Evolutionary conservation across 768 basidiomycete species (phyloP), one percentile per base, ranked within the genome.

Genomic region (Gyrodon lividus): DNA sequence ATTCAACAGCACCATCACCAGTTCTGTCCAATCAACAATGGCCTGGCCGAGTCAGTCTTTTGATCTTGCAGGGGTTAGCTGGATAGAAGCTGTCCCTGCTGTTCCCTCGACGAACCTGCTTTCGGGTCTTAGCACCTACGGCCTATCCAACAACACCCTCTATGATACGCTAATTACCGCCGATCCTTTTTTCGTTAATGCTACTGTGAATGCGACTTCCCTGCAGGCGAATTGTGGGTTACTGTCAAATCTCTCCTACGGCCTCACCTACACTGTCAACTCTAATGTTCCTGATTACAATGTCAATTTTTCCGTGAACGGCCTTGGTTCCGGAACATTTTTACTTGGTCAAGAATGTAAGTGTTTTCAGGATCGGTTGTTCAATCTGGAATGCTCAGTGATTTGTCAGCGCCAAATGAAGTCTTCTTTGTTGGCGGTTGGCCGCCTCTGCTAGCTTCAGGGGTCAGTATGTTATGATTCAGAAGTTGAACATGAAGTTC

Each of bases 181-280:
- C 0, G 3, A 44, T 16, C 3, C 53, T 13, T 6, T 3, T 5
- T 44, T 48, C 2, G 39, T 12, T 5, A 22, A 23, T 46, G 53
- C 53, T 14, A 38, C 41, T 35, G 50, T 63, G 1, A 59, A 60
- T 54, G 42, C 60, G 5, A 54, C 59, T 3, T 47, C 56, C 1
- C 1, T 60, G 7, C 28, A 48, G 22, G n/a, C 43, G 6, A 34
- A 8, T 5, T 60, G 59, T 40, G 42, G 56, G 0, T 49, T 60
- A 9, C 16, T 61, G 5, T 31, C 59, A 37, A 54, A 51, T 26
- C 39, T 48, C 2, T 42, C 60, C 17, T 26, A 26, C 8, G 22
- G 10, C 24, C 39, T 48, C 2, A 46, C 60, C 17, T 26, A 26
- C 8, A 33, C 9, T 26, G n/a, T 49, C 14, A 26, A 33, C 24